phyloP scores from a whole-genome alignment of 106 monocot species.

The Chionographis japonica region DNA sequence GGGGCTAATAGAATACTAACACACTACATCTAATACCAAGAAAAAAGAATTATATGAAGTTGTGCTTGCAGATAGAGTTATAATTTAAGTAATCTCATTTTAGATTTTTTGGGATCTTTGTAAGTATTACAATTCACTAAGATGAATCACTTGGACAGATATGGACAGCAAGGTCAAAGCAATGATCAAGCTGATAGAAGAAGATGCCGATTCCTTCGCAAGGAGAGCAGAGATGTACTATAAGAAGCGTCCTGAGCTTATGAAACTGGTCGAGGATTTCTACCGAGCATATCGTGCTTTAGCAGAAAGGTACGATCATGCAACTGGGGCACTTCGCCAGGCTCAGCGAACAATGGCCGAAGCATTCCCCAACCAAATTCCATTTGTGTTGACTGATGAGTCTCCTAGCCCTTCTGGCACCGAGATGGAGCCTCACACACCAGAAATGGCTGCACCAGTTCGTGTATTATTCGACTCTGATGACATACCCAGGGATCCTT shows the following conservation, averaged over 20 bases:
- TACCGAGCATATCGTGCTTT: conserved; percentile 75
- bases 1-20: too few species aligned
- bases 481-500: conserved; percentile 30
- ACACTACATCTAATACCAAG: too few species aligned
- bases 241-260: conserved; percentile 61
- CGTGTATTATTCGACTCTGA: conserved; percentile 19
- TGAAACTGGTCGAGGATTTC: conserved; percentile 62
- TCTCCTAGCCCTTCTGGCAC: conserved; percentile 18
- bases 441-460: conserved; percentile 22
- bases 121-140: not conserved
- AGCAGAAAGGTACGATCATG: conserved; percentile 73
- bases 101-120: too few species aligned
- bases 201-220: conserved; percentile 79
- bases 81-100: not conserved
- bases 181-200: conserved; percentile 77
- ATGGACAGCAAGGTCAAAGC: conserved; percentile 67
- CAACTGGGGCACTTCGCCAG: conserved; percentile 61
- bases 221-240: conserved; percentile 82
- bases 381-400: conserved; percentile 43
- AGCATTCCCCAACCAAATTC: conserved; percentile 62
- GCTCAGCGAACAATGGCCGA: conserved; percentile 66
- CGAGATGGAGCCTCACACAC: conserved; percentile 19
- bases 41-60: too few species aligned
- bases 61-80: too few species aligned
- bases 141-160: conserved; percentile 22